These are phyloP conservation scores for Leucocoprinus sp. DNA, from an alignment of 768 basidiomycete genomes.

Conservation along the genomic window DNA sequence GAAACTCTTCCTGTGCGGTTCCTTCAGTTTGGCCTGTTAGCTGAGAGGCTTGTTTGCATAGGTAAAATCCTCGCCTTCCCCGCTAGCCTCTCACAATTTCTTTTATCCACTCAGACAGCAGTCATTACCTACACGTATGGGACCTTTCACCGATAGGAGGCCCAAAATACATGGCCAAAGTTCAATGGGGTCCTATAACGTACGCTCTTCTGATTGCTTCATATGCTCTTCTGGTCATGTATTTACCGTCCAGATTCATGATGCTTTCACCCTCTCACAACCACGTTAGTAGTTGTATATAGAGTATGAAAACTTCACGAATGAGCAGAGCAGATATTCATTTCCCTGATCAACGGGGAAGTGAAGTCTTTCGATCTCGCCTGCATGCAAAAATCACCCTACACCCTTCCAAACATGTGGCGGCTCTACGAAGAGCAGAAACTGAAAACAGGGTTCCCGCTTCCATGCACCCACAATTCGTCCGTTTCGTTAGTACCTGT, in stretches of 20 bases:
- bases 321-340: conserved; percentile 30
- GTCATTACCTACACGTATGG: conserved; percentile 51
- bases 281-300: conserved; percentile 39
- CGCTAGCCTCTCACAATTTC: conserved; percentile 2
- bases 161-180: conserved; percentile 44
- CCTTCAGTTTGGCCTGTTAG: conserved; percentile 49
- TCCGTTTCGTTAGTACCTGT: conserved; percentile 15
- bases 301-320: conserved; percentile 3
- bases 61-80: conserved; percentile 32
- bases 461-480: conserved; percentile 23
- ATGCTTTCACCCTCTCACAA: conserved; percentile 61
- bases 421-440: conserved; percentile 54
- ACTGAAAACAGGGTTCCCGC: conserved; percentile 28
- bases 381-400: conserved; percentile 57
- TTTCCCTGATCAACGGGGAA: conserved; percentile 43
- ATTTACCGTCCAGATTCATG: conserved; percentile 36
- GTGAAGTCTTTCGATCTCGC: conserved; percentile 72
- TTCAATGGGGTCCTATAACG: conserved; percentile 42
- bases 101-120: conserved; percentile 31
- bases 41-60: conserved; percentile 50
- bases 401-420: conserved; percentile 73
- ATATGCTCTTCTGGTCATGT: conserved; percentile 1
- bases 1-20: conserved; percentile 44
- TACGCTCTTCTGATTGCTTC: conserved; percentile 19
- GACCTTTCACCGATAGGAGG: conserved; percentile 43